Conservation (phyloP, 148 eudicot genomes). For the Rhododendron griersonianum region DNA sequence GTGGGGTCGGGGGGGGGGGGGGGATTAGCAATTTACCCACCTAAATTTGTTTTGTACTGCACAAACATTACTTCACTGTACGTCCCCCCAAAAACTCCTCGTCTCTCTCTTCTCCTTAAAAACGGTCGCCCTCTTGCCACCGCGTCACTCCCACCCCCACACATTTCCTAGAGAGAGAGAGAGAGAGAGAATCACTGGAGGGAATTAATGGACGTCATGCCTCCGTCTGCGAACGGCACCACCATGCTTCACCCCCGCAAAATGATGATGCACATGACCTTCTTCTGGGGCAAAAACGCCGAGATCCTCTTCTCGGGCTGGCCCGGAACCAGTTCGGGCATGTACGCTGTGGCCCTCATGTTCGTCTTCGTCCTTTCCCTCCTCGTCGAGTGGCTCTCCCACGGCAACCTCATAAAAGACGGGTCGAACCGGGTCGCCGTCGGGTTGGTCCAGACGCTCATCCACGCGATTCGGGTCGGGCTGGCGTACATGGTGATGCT, state of each 20-base stretch:
- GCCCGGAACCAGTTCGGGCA: constrained; percentile 48
- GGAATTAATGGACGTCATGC: constrained; percentile 6
- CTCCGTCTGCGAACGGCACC: background rate
- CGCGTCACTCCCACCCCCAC: background rate
- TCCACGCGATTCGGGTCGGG: constrained; percentile 44
- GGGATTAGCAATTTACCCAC: too few species aligned
- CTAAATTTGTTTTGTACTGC: too few species aligned
- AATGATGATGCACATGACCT: constrained; percentile 86
- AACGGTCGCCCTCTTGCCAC: too few species aligned
- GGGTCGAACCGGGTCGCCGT: constrained; percentile 16
- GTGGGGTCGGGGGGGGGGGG: too few species aligned
- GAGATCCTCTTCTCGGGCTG: constrained; percentile 55
- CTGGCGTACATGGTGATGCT: constrained; percentile 51
- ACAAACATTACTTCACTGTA: too few species aligned
- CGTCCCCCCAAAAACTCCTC: too few species aligned
- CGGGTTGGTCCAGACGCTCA: constrained; percentile 29
- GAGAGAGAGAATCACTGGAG: constrained; percentile 9
- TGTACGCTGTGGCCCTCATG: constrained; percentile 41
- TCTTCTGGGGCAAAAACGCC: constrained; percentile 68
- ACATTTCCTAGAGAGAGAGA: background rate
- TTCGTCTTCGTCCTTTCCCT: constrained; percentile 49
- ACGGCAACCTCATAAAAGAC: constrained; percentile 21
- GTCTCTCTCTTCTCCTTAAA: too few species aligned
- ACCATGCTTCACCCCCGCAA: background rate
- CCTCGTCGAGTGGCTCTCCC: constrained; percentile 59